Percentiles rank a stretch among this genome's conserved stretches.
Conservation (phyloP, 345 rosid species). For the Eucalyptus erythrocorys region DNA sequence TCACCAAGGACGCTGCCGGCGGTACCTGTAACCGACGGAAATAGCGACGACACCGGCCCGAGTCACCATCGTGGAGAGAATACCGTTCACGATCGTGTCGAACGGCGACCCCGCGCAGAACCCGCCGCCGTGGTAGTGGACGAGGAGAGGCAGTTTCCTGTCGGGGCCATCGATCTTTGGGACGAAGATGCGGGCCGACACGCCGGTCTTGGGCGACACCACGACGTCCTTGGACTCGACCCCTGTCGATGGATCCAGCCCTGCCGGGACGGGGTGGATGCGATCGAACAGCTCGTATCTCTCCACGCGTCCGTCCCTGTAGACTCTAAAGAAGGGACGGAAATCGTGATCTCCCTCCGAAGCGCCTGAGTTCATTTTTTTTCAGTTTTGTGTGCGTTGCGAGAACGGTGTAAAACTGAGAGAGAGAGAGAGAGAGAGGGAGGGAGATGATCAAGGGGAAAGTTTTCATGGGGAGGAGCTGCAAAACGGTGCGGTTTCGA, state of each 20-base stretch:
- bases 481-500: background rate
- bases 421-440: background rate
- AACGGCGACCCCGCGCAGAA: slow-evolving; percentile 29
- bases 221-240: slow-evolving; percentile 15
- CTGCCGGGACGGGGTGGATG: background rate
- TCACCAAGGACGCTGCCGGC: background rate
- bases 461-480: background rate
- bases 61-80: slow-evolving; percentile 1
- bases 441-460: background rate
- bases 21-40: slow-evolving; percentile 17
- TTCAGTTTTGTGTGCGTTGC: background rate
- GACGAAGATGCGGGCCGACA: slow-evolving; percentile 14
- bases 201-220: slow-evolving; percentile 1
- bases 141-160: slow-evolving; percentile 23
- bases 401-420: background rate
- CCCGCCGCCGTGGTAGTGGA: slow-evolving; percentile 53
- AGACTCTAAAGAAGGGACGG: slow-evolving; percentile 24
- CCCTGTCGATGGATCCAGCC: slow-evolving; percentile 10
- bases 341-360: slow-evolving; percentile 12
- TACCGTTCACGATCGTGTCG: background rate
- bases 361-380: background rate
- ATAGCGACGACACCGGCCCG: slow-evolving; percentile 8
- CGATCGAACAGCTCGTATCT: background rate
- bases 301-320: slow-evolving; percentile 23
- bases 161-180: slow-evolving; percentile 1